Evolutionary conservation across 192 early-diverging fungal genomes (phyloP).

Genomic region (Backusella tuberculispora): DNA sequence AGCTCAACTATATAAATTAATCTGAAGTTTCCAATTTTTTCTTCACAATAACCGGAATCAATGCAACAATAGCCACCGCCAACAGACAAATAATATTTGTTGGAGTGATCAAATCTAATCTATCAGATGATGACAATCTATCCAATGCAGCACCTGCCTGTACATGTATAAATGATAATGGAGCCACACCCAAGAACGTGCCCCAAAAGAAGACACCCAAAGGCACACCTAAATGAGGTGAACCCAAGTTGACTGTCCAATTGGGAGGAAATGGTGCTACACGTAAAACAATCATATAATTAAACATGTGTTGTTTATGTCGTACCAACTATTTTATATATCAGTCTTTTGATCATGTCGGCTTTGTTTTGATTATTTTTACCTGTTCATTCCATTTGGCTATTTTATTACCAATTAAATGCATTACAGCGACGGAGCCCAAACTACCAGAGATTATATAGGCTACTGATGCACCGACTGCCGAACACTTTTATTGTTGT

Average conservation of each 20-base stretch:
- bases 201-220: constrained; percentile 56
- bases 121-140: constrained; percentile 47
- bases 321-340: constrained; percentile 30
- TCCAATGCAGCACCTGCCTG: constrained; percentile 61
- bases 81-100: constrained; percentile 50
- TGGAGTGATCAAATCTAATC: constrained; percentile 51
- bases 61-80: constrained; percentile 48
- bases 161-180: constrained; percentile 56
- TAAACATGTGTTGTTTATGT: constrained; percentile 60
- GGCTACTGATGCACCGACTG: constrained; percentile 55
- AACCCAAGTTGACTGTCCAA: constrained; percentile 61
- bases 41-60: constrained; percentile 53
- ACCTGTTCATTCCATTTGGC: constrained; percentile 54
- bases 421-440: constrained; percentile 53
- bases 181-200: constrained; percentile 58
- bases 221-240: constrained; percentile 60
- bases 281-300: constrained; percentile 62
- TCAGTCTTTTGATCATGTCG: not conserved
- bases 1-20: not conserved
- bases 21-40: constrained; percentile 15
- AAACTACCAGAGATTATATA: constrained; percentile 54
- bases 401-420: constrained; percentile 49
- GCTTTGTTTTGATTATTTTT: constrained; percentile 3
- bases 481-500: constrained; percentile 62
- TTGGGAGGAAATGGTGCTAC: constrained; percentile 62